Base-by-base conservation (phyloP, 345 rosid genomes). In the Zanthoxylum bungeanum region DNA sequence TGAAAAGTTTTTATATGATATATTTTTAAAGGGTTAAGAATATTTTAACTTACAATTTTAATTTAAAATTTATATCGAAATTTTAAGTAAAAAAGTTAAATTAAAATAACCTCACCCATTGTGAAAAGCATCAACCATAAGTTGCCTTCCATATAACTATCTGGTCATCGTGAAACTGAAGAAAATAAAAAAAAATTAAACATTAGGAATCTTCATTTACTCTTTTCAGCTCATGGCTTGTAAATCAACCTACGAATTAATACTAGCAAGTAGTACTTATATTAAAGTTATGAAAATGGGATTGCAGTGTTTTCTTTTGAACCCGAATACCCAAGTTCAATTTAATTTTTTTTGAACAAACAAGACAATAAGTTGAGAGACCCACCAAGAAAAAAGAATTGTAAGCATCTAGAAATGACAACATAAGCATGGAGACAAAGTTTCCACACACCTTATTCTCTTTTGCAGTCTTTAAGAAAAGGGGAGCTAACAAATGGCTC, bases 401-500 rank as follows among this genome's bases (percentile, higher is more conserved):
- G 34, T 68, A 51, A 60, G 82, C 78, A 73, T 73, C 78, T 78
- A 67, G 50, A 67, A 82, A 76, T 73, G 78, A 82, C 85, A 82
- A 57, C 60, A 65, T 31, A 22, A 25, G 78, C 72, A 70, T 76
- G 77, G 79, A 81, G 85, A 81, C 85, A 76, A 75, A 81, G 78
- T 76, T 78, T 78, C 78, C 75, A 69, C 82, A 60, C 71, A 69
- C 77, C 72, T 65, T 61, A 56, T 70, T 46, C 33, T 75, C 79
- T 81, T 78, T 78, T 76, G 67, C 88, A 80, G 86, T 74, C 81
- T 82, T 82, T 76, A 76, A 78, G 77, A 78, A 75, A 81, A 77
- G 81, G 50, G 70, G 69, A 63, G 81, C 65, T 59, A 65, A 60
- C 80, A 76, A 60, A 64, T 84, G 73, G 73, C 68, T 75, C 76